Percentiles rank a stretch among this genome's conserved stretches.
phyloP scores from a whole-genome alignment of 805 yeast species.

The Kazachstania taianensis region DNA sequence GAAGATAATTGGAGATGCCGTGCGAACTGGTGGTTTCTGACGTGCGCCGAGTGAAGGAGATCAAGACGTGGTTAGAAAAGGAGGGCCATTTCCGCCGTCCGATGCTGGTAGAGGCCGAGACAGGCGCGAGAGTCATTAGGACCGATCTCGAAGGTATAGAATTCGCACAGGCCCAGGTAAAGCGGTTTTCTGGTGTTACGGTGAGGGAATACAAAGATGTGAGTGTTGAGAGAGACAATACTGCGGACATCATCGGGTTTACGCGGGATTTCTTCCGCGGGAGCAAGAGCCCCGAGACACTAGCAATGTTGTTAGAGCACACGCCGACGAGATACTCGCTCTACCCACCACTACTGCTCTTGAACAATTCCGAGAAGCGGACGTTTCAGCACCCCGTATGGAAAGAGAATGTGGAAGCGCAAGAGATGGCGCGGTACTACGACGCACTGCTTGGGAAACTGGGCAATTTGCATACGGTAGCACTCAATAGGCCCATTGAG shows the following conservation, averaged over 20 bases:
- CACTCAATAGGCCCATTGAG: constrained; percentile 59
- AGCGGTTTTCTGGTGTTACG: too few relatives aligned
- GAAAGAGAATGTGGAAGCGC: constrained; percentile 12
- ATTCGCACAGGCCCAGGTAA: too few relatives aligned
- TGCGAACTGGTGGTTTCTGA: constrained; percentile 17
- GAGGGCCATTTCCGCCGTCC: too few relatives aligned
- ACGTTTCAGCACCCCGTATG: constrained; percentile 36
- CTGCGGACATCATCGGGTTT: constrained; percentile 1
- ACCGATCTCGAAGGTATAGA: too few relatives aligned
- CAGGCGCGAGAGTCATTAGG: too few relatives aligned
- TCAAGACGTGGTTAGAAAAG: constrained; percentile 20
- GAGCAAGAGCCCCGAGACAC: not conserved
- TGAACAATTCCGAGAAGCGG: constrained; percentile 35
- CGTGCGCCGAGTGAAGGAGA: constrained; percentile 10
- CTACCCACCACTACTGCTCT: constrained; percentile 58
- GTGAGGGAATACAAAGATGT: too few relatives aligned
- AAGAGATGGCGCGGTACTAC: constrained; percentile 10
- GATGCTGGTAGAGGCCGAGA: too few relatives aligned
- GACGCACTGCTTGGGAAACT: constrained; percentile 13
- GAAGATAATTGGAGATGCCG: constrained; percentile 9
- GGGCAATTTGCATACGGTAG: constrained; percentile 44
- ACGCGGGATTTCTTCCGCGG: constrained; percentile 3
- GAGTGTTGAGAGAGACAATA: constrained; percentile 1
- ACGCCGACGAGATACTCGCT: constrained; percentile 41
- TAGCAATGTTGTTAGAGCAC: constrained; percentile 9